phyloP scores from a whole-genome alignment of 495 filamentous ascomycete genomes.

The Aspergillus panamensis region DNA sequence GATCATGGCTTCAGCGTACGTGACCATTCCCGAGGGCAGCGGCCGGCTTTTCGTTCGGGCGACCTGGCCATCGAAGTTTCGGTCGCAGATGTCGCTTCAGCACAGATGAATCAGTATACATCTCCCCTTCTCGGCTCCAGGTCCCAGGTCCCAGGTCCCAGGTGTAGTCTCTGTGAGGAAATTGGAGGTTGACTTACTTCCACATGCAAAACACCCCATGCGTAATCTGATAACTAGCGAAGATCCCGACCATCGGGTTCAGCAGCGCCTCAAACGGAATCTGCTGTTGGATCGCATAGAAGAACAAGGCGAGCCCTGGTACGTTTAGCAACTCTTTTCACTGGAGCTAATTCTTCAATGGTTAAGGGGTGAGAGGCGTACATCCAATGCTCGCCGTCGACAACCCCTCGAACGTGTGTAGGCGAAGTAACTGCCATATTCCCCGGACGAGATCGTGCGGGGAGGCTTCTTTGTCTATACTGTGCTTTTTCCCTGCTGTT shows the following conservation, averaged over 20 bases:
- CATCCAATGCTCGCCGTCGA: background rate
- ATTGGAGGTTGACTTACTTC: background rate
- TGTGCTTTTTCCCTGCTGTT: too few species aligned
- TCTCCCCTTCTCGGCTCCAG: too few species aligned
- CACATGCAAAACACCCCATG: background rate
- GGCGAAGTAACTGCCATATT: background rate
- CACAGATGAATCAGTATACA: background rate
- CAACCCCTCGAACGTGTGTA: background rate
- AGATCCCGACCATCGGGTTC: background rate
- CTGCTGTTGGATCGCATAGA: background rate
- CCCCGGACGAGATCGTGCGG: background rate
- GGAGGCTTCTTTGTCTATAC: background rate
- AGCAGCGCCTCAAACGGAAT: background rate
- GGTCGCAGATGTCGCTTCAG: background rate
- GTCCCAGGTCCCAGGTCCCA: too few species aligned
- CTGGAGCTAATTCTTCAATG: too few species aligned
- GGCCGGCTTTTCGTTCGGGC: background rate
- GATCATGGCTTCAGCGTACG: background rate
- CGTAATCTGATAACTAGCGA: background rate
- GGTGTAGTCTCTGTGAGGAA: too few species aligned
- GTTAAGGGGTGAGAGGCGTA: too few species aligned
- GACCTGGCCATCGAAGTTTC: background rate
- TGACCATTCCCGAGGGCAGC: background rate
- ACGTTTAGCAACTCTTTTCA: too few species aligned
- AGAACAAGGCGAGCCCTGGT: background rate